Conservation (phyloP, 441 rosid species). For the Macaranga tanarius region DNA sequence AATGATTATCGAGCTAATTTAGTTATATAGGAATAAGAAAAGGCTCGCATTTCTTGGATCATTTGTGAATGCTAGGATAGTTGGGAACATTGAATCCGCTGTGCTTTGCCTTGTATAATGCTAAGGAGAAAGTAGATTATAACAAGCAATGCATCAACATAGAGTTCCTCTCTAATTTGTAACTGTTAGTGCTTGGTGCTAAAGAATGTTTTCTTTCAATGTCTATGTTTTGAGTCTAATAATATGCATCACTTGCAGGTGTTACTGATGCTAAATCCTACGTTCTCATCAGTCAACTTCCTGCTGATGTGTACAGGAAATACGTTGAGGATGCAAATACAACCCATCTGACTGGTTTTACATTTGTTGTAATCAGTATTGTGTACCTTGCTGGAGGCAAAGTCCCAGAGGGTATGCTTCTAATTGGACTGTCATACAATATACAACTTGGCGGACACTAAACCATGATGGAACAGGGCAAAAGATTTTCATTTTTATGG, state of each 20-base stretch:
- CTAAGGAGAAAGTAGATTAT: not conserved
- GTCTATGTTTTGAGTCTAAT: not conserved
- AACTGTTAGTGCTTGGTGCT: not conserved
- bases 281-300: slow-evolving; percentile 70
- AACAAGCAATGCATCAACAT: not conserved
- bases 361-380: slow-evolving; percentile 67
- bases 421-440: not conserved
- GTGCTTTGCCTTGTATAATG: not conserved
- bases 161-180: not conserved
- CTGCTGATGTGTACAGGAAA: slow-evolving; percentile 55
- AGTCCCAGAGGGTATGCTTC: slow-evolving; percentile 62
- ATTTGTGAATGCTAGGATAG: not conserved
- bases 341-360: slow-evolving; percentile 61
- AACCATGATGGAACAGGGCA: not conserved
- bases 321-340: slow-evolving; percentile 59
- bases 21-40: too few species aligned
- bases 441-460: not conserved
- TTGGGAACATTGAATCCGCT: not conserved
- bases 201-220: not conserved
- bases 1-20: too few species aligned
- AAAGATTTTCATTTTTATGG: not conserved
- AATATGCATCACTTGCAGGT: slow-evolving; percentile 35
- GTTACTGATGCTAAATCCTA: slow-evolving; percentile 63
- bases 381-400: slow-evolving; percentile 84
- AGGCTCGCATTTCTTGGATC: too few species aligned